Percentiles rank a stretch among this genome's conserved stretches.
Evolutionary conservation across 345 rosid species (phyloP).

Genomic region (Eucalyptus viminalis): DNA sequence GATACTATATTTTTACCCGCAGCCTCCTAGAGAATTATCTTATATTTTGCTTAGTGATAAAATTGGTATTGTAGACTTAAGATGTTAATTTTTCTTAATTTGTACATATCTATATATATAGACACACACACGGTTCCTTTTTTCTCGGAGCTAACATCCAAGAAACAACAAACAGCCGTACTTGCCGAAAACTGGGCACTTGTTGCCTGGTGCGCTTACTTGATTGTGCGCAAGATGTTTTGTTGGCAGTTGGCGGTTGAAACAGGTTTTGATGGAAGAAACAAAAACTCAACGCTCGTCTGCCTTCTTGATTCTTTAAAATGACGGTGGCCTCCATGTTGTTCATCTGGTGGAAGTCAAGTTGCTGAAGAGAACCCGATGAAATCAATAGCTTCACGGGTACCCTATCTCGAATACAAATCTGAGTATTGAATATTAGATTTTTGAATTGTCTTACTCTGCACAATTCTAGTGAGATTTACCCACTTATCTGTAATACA

Average conservation of each 20-base stretch:
- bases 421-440: too few relatives aligned
- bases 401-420: neutral
- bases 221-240: neutral
- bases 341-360: neutral
- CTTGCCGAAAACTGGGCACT: neutral
- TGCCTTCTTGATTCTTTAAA: neutral
- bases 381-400: neutral
- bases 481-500: neutral
- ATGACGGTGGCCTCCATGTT: neutral
- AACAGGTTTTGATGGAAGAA: neutral
- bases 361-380: neutral
- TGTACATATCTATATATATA: too few relatives aligned
- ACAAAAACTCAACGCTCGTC: neutral
- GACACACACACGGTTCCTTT: too few relatives aligned
- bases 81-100: too few relatives aligned
- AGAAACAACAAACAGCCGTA: neutral
- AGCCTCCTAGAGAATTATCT: neutral
- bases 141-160: neutral
- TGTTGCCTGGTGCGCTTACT: neutral
- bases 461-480: neutral
- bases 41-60: too few relatives aligned
- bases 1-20: neutral
- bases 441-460: neutral
- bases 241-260: neutral
- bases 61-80: too few relatives aligned